Base-by-base conservation (phyloP, 2,329 filamentous ascomycete genomes). In the Trichoderma polysporum region DNA sequence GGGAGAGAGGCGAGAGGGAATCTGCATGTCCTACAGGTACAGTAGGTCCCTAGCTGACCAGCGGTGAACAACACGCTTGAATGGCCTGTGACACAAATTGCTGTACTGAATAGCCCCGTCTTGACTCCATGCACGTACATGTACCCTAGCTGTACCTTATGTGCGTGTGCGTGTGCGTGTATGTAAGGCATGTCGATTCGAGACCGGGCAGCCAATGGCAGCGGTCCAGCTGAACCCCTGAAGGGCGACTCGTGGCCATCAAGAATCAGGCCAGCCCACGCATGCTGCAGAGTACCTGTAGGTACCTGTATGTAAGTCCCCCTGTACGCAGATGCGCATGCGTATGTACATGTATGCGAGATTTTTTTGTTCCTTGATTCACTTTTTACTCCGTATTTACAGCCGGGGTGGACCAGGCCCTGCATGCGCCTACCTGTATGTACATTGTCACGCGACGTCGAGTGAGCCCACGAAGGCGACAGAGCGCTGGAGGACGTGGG, bases 391-490 rank as follows among this genome's bases (percentile, higher is more conserved):
- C n/a, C n/a, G 41, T 19, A 45, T 41, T 31, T 62, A 17, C 47
- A 39, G 47, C 45, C 19, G 60, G 47, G 60, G 50, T 54, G 49
- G 60, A 47, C 22, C 60, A 53, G 49, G 60, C 49, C 59, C 60
- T 63, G 60, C 60, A 63, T 63, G 49, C 29, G 50, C 50, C 19
- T 17, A 39, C 47, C 7, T 50, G 58, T 49, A 47, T 54, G 39
- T 61, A 37, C 58, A 37, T 37, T 56, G 61, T 64, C 61, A 64
- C 61, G 50, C 50, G 61, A 64, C 61, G 50, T 19, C 3, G 49
- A n/a, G n/a, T 27, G 25, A 22, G 47, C 47, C 25, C 47, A 50
- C 13, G 47, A 62, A n/a, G 39, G 19, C 22, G n/a, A 41, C 22
- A 10, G 45, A 37, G 31, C 19, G 39, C 27, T 31, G 25, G 27